Conservation (phyloP, 306 rosid species). For the Quillaja saponaria region DNA sequence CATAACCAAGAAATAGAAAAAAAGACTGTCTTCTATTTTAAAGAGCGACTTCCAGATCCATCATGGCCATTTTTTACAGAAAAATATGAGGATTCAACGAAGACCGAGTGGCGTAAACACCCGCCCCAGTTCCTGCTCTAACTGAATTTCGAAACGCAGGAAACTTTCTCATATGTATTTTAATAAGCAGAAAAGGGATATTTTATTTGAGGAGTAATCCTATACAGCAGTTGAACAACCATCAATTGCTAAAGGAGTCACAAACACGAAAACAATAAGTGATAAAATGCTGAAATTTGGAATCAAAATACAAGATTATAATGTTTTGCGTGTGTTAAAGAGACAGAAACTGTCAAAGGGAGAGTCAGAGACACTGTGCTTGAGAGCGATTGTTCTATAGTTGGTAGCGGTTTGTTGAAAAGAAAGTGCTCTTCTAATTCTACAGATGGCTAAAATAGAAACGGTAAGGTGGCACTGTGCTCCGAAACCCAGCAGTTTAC, state of each 20-base stretch:
- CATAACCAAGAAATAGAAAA: slow-evolving; percentile 1
- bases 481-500: slow-evolving; percentile 9
- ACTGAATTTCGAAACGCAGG: slow-evolving; percentile 25
- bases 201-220: slow-evolving; percentile 27
- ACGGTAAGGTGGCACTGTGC: background rate
- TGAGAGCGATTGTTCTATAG: slow-evolving; percentile 19
- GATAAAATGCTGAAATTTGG: slow-evolving; percentile 11
- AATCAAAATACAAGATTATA: slow-evolving; percentile 10
- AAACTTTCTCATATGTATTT: slow-evolving; percentile 23
- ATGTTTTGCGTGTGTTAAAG: slow-evolving; percentile 17
- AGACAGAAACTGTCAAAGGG: background rate
- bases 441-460: too few relatives aligned
- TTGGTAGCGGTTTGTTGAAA: slow-evolving; percentile 27
- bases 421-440: slow-evolving; percentile 22
- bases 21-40: slow-evolving; percentile 2
- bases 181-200: background rate
- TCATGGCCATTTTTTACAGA: slow-evolving; percentile 23
- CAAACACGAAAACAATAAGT: slow-evolving; percentile 44
- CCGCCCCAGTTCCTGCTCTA: slow-evolving; percentile 24
- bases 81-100: slow-evolving; percentile 35
- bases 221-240: slow-evolving; percentile 49
- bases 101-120: slow-evolving; percentile 34
- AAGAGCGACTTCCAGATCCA: slow-evolving; percentile 39
- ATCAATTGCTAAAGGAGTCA: slow-evolving; percentile 32
- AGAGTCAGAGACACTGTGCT: background rate